Base-by-base conservation (phyloP, 106 monocot genomes). In the Dendrobium huoshanense region DNA sequence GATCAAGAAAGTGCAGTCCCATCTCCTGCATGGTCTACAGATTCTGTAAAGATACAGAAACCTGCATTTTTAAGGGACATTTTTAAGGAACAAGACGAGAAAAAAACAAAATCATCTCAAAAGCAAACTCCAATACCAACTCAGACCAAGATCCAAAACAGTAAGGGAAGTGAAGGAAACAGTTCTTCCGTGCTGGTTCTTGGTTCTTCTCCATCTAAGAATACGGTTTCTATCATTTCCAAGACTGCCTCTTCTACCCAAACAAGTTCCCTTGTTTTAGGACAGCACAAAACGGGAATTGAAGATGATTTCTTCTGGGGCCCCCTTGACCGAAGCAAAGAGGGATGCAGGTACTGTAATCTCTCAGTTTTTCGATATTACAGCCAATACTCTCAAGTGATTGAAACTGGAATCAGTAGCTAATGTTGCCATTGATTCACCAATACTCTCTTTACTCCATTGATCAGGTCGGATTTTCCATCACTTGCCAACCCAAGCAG, bases 261-360 rank as follows among this genome's bases (percentile, higher is more conserved):
- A 79, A 79, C 58, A 0, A 79, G 56, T 78, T 72, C 82, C 25
- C 73, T 82, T 79, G 13, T 77, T 82, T 83, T 86, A 42, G 67
- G 74, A 76, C 86, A 75, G 19, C 67, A 86, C 41, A 95, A 91
- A 86, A 54, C 87, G 19, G 86, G 79, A 84, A 64, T 72, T 10
- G 99, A 99, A 79, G 97, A 98, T 84, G 99, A 99, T 86, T 84
- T 95, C 37, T 99, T 99, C 61, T 99, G 99, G 99, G 99, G 99
- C 8, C 91, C 95, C 75, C 75, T 85, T 40, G 88, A 95, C 81
- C 88, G 90, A 75, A 22, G 85, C 31, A 91, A 91, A 85, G 87
- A 85, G 31, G 93, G 87, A 68, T 41, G 59, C 33, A 93, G 93
- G 80, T 83, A 84, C 90, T 95, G 88, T 49, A 89, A 58, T 33